Evolutionary conservation across 257 asterid genomes (phyloP).

Genomic region (Echium plantagineum): DNA sequence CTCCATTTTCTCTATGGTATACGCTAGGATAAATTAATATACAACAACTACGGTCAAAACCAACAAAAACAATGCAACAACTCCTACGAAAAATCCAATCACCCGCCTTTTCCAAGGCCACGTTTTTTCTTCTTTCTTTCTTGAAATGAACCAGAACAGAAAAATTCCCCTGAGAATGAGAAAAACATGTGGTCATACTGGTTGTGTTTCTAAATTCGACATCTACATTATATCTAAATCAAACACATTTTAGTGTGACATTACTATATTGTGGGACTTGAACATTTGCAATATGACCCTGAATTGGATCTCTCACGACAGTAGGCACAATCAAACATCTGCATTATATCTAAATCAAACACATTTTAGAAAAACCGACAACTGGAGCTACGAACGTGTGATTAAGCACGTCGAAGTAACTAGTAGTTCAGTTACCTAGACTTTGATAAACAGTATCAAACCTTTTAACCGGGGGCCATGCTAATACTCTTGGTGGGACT

Average conservation of each 20-base stretch:
- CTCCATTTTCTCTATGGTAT: constrained; percentile 41
- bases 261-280: constrained; percentile 4
- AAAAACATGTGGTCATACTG: constrained; percentile 20
- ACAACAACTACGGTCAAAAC: constrained; percentile 16
- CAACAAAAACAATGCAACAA: constrained; percentile 28
- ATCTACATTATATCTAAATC: constrained; percentile 32
- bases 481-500: constrained; percentile 36
- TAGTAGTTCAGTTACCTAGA: constrained; percentile 54
- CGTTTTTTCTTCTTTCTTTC: not conserved
- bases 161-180: constrained; percentile 47
- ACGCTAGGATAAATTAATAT: constrained; percentile 18
- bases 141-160: constrained; percentile 34
- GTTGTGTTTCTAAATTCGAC: constrained; percentile 40
- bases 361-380: constrained; percentile 46
- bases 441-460: constrained; percentile 46
- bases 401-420: constrained; percentile 44
- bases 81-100: constrained; percentile 43
- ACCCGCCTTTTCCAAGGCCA: constrained; percentile 36
- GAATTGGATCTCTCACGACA: constrained; percentile 21
- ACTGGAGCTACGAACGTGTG: constrained; percentile 56
- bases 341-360: too few species aligned
- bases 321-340: constrained; percentile 31
- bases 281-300: constrained; percentile 31
- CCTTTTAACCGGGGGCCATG: constrained; percentile 49
- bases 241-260: constrained; percentile 35